Evolutionary conservation across 2,329 filamentous ascomycete genomes (phyloP).

Genomic region (Aspergillus sp.): DNA sequence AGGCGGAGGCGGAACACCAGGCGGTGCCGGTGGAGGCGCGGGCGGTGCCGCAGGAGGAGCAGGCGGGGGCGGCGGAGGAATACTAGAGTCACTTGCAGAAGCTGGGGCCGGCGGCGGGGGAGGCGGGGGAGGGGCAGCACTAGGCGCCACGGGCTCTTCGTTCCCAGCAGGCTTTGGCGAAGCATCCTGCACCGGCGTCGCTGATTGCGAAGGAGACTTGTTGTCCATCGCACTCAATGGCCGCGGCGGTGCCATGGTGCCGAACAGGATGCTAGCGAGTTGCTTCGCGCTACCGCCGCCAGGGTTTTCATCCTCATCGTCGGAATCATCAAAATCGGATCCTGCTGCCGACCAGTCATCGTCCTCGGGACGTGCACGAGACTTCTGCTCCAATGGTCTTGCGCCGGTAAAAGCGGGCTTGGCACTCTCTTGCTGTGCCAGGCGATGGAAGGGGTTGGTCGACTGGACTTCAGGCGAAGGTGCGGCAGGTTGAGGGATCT

Average conservation of each 20-base stretch:
- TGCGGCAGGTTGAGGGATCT: slow-evolving; percentile 62
- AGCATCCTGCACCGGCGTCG: slow-evolving; percentile 38
- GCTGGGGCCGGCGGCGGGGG: slow-evolving; percentile 31
- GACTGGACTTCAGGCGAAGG: slow-evolving; percentile 52
- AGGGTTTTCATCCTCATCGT: slow-evolving; percentile 69
- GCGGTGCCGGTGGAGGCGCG: slow-evolving; percentile 35
- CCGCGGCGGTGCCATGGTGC: slow-evolving; percentile 90
- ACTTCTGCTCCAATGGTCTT: slow-evolving; percentile 42
- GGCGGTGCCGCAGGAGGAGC: slow-evolving; percentile 25
- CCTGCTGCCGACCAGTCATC: slow-evolving; percentile 73
- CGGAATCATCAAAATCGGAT: slow-evolving; percentile 66
- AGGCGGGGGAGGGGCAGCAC: slow-evolving; percentile 27
- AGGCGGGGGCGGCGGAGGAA: slow-evolving; percentile 26
- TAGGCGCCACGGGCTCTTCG: slow-evolving; percentile 19
- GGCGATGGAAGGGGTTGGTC: slow-evolving; percentile 94
- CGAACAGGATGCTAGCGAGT: slow-evolving; percentile 89
- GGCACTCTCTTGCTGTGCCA: slow-evolving; percentile 56
- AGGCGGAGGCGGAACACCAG: slow-evolving; percentile 25
- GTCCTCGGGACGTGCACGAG: slow-evolving; percentile 54
- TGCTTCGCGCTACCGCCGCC: slow-evolving; percentile 81
- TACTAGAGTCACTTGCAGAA: slow-evolving; percentile 33
- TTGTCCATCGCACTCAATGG: slow-evolving; percentile 77
- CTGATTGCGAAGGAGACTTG: slow-evolving; percentile 48
- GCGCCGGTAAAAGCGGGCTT: slow-evolving; percentile 47
- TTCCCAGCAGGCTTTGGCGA: slow-evolving; percentile 28